phyloP scores from a whole-genome alignment of 2,329 filamentous ascomycete genomes.

The Hymenoscyphus infarciens region DNA sequence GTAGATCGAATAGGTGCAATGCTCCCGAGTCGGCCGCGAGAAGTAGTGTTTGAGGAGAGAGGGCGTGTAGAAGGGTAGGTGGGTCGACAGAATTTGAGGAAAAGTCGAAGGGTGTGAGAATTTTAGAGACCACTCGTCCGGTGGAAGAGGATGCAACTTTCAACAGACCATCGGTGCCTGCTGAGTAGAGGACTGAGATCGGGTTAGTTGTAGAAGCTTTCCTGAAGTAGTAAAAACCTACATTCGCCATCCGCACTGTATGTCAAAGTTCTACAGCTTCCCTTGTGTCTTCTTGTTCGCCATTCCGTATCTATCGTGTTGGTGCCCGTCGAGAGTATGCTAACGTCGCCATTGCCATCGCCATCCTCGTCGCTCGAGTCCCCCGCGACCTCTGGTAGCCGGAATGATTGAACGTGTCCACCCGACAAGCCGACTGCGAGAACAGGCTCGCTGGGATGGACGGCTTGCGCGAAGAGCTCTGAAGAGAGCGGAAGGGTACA shows the following conservation, averaged over 20 bases:
- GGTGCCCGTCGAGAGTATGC: conserved; percentile 56
- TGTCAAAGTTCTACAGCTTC: conserved; percentile 78
- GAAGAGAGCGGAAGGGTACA: conserved; percentile 82
- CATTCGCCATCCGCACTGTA: conserved; percentile 76
- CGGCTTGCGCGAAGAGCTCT: conserved; percentile 83
- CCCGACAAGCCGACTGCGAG: conserved; percentile 80
- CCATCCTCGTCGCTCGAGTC: conserved; percentile 47
- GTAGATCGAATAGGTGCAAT: conserved; percentile 83
- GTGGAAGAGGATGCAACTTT: conserved; percentile 56
- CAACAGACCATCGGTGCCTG: conserved; percentile 57
- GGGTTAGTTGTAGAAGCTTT: conserved; percentile 12
- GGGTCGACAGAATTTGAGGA: conserved; percentile 52
- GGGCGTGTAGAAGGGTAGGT: conserved; percentile 76
- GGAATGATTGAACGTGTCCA: conserved; percentile 82
- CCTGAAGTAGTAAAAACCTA: conserved; percentile 42
- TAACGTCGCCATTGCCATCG: conserved; percentile 43
- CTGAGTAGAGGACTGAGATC: conserved; percentile 53
- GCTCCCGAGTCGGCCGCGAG: conserved; percentile 88
- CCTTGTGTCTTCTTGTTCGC: conserved; percentile 87
- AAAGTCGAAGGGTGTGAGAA: conserved; percentile 59
- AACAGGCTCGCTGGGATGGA: conserved; percentile 81
- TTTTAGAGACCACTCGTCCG: conserved; percentile 74
- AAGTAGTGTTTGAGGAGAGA: conserved; percentile 84
- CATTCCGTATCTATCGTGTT: conserved; percentile 79
- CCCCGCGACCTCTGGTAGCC: conserved; percentile 56